Conservation (phyloP, 2,329 filamentous ascomycete species). For the Penicillium polonicum region DNA sequence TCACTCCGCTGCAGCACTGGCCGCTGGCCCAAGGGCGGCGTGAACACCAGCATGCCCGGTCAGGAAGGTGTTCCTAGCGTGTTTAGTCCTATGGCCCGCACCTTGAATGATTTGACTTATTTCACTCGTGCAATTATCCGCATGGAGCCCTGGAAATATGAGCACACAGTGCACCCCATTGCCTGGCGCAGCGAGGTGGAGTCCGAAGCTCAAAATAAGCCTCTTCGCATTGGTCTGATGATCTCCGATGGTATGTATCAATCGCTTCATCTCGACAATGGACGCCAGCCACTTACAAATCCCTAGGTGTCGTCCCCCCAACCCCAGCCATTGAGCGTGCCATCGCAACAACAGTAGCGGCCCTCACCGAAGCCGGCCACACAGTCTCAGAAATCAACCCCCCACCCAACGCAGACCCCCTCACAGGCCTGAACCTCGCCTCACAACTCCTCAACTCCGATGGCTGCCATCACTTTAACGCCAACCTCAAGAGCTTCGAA, state of each 20-base stretch:
- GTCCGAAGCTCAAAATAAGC: conserved; percentile 59
- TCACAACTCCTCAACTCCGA: conserved; percentile 81
- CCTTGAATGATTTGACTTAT: conserved; percentile 76
- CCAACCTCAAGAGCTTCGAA: conserved; percentile 73
- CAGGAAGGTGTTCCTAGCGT: conserved; percentile 88
- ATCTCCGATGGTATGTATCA: conserved; percentile 61
- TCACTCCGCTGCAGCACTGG: conserved; percentile 83
- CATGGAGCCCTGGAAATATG: conserved; percentile 87
- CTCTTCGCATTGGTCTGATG: conserved; percentile 73
- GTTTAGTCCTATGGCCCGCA: conserved; percentile 89
- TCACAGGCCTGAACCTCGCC: conserved; percentile 72
- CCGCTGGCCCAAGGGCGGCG: conserved; percentile 82
- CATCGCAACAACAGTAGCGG: conserved; percentile 66
- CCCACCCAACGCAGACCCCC: conserved; percentile 71
- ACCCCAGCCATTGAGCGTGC: conserved; percentile 80
- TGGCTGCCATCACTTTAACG: conserved; percentile 75
- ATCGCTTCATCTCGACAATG: neutral
- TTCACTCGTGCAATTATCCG: conserved; percentile 75
- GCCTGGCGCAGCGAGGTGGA: conserved; percentile 67
- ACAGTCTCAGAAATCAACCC: conserved; percentile 66
- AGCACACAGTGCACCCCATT: conserved; percentile 82
- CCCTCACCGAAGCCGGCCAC: conserved; percentile 70
- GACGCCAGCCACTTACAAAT: neutral
- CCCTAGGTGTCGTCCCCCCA: conserved; percentile 71
- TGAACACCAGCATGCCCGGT: conserved; percentile 84